Conservation (phyloP, 768 basidiomycete genomes). For the Mycena crocata region DNA sequence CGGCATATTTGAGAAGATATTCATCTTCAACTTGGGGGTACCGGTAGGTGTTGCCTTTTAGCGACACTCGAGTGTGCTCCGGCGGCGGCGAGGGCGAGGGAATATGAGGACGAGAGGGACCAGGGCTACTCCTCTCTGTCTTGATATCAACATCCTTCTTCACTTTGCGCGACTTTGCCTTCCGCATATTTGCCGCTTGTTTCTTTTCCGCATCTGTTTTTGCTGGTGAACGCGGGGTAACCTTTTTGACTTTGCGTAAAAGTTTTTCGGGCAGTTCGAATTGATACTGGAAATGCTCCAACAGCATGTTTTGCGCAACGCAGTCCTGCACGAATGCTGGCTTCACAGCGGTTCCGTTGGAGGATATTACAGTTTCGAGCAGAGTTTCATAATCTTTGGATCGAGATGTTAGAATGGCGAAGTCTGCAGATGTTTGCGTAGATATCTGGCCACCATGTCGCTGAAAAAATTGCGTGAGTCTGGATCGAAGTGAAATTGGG, state of each 20-base stretch:
- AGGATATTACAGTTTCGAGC: constrained; percentile 45
- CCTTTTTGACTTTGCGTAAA: constrained; percentile 34
- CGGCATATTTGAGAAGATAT: constrained; percentile 58
- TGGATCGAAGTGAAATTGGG: neutral
- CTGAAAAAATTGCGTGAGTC: constrained; percentile 47
- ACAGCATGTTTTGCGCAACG: constrained; percentile 52
- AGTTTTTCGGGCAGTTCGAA: constrained; percentile 46
- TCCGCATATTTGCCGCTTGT: neutral
- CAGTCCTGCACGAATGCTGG: constrained; percentile 67
- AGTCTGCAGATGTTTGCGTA: constrained; percentile 67
- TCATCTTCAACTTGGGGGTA: constrained; percentile 66
- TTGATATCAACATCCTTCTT: constrained; percentile 18
- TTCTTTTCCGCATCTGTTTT: constrained; percentile 20
- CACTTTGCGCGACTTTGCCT: constrained; percentile 4
- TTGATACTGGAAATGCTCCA: constrained; percentile 59
- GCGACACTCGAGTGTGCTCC: constrained; percentile 40
- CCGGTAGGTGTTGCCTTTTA: constrained; percentile 47
- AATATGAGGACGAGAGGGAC: neutral
- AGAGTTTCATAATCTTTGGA: constrained; percentile 65
- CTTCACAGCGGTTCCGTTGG: constrained; percentile 61
- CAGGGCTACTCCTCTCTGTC: constrained; percentile 10
- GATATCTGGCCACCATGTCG: constrained; percentile 75
- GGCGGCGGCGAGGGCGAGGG: constrained; percentile 53
- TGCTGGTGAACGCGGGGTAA: constrained; percentile 1
- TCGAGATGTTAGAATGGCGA: constrained; percentile 65